Conservation (phyloP, 2,329 filamentous ascomycete genomes). For the Penicillium sp. region DNA sequence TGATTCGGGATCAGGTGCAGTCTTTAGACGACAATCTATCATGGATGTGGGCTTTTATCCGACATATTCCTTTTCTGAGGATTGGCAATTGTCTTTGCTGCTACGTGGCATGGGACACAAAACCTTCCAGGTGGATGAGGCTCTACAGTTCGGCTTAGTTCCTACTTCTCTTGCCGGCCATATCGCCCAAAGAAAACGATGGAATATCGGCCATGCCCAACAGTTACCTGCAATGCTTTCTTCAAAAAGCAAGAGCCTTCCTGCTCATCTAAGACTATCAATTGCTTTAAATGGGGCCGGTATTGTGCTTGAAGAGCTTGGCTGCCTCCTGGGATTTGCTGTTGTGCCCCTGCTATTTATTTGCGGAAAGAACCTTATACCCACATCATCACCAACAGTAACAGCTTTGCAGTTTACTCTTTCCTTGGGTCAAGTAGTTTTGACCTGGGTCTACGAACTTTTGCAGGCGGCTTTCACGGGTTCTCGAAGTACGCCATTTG, state of each 20-base stretch:
- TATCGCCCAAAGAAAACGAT: slow-evolving; percentile 41
- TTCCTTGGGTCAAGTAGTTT: slow-evolving; percentile 12
- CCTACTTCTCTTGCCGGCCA: slow-evolving; percentile 41
- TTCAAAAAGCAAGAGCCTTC: slow-evolving; percentile 9
- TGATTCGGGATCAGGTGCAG: slow-evolving; percentile 40
- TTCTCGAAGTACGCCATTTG: slow-evolving; percentile 27
- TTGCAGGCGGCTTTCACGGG: slow-evolving; percentile 26
- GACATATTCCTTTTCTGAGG: slow-evolving; percentile 40
- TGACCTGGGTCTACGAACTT: slow-evolving; percentile 28
- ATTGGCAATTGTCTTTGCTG: slow-evolving; percentile 39
- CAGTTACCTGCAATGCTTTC: slow-evolving; percentile 24
- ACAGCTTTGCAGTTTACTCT: slow-evolving; percentile 20
- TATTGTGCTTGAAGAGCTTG: slow-evolving; percentile 25
- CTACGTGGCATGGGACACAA: slow-evolving; percentile 34
- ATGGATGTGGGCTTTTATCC: slow-evolving; percentile 39
- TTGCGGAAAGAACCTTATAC: slow-evolving; percentile 18
- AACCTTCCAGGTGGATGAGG: slow-evolving; percentile 36
- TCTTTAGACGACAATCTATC: slow-evolving; percentile 37
- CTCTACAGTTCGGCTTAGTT: slow-evolving; percentile 39
- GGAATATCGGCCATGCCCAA: slow-evolving; percentile 41
- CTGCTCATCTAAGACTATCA: slow-evolving; percentile 18
- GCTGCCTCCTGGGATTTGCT: slow-evolving; percentile 21
- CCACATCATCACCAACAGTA: slow-evolving; percentile 8
- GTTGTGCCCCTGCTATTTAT: slow-evolving; percentile 26
- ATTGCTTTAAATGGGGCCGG: slow-evolving; percentile 27